Conservation (phyloP, 1,284 basidiomycete genomes). For the Marasmius fiardii region DNA sequence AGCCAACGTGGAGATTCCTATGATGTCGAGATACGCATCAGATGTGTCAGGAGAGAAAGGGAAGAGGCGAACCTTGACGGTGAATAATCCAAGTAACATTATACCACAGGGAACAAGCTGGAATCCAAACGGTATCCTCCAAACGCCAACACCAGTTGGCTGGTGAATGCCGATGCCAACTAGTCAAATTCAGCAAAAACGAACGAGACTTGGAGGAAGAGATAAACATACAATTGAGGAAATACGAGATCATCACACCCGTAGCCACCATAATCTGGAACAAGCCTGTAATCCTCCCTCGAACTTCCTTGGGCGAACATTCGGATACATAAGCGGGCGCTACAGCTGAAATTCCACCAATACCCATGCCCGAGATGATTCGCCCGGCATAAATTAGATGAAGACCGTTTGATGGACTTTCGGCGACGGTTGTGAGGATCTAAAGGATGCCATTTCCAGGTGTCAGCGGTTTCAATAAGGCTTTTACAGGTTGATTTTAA, state of each 20-base stretch:
- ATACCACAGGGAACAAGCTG: conserved; percentile 78
- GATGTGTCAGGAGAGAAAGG: conserved; percentile 21
- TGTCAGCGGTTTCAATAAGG: background rate
- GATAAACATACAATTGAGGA: conserved; percentile 59
- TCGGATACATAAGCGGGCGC: conserved; percentile 66
- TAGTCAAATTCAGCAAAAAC: conserved; percentile 22
- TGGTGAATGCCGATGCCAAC: conserved; percentile 62
- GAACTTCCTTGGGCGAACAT: conserved; percentile 61
- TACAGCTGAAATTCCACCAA: conserved; percentile 53
- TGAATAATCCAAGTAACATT: conserved; percentile 70
- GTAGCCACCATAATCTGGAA: conserved; percentile 59
- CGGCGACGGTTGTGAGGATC: conserved; percentile 24
- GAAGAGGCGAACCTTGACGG: conserved; percentile 45
- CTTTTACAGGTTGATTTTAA: conserved; percentile 5
- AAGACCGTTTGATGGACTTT: conserved; percentile 39
- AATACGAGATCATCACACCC: conserved; percentile 72
- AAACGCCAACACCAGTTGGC: conserved; percentile 44
- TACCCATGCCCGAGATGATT: conserved; percentile 51
- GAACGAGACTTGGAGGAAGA: background rate
- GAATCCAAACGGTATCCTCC: conserved; percentile 74
- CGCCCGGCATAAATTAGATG: conserved; percentile 61
- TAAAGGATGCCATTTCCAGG: background rate
- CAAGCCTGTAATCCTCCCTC: conserved; percentile 56
- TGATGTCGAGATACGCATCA: conserved; percentile 48
- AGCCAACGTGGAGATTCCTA: conserved; percentile 57